phyloP scores from a whole-genome alignment of 2,329 filamentous ascomycete species.

The Fusarium nurragi region DNA sequence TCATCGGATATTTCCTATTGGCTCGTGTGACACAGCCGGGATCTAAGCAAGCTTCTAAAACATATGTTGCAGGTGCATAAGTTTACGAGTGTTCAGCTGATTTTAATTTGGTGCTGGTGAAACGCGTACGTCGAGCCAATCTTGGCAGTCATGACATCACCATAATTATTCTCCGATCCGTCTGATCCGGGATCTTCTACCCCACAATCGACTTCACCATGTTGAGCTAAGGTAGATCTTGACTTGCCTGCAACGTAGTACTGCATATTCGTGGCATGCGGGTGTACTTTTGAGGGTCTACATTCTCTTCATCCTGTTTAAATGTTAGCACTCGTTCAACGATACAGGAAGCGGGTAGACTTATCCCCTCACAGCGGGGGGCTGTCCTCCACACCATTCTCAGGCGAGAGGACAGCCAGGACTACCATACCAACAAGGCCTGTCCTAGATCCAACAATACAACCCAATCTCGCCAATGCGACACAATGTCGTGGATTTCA shows the following conservation, averaged over 20 bases:
- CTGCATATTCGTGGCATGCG: not conserved
- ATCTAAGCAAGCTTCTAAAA: constrained; percentile 26
- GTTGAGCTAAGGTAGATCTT: not conserved
- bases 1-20: constrained; percentile 25
- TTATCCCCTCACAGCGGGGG: constrained; percentile 61
- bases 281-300: not conserved
- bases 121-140: not conserved
- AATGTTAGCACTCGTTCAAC: constrained; percentile 43
- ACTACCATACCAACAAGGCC: constrained; percentile 49
- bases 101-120: constrained; percentile 1
- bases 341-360: constrained; percentile 46
- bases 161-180: constrained; percentile 2
- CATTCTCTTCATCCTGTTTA: constrained; percentile 28
- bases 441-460: constrained; percentile 40
- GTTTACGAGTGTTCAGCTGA: not conserved
- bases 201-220: constrained; percentile 9
- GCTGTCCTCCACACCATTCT: constrained; percentile 59
- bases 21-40: constrained; percentile 5
- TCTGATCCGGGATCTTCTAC: constrained; percentile 20
- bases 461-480: constrained; percentile 32
- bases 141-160: constrained; percentile 33
- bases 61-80: constrained; percentile 18
- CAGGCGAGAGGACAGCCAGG: constrained; percentile 62
- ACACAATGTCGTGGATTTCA: constrained; percentile 7
- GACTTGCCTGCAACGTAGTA: not conserved